These are phyloP conservation scores for Closterium sp. DNA, from an alignment of 139 green algal genomes.

Conservation along the genomic window DNA sequence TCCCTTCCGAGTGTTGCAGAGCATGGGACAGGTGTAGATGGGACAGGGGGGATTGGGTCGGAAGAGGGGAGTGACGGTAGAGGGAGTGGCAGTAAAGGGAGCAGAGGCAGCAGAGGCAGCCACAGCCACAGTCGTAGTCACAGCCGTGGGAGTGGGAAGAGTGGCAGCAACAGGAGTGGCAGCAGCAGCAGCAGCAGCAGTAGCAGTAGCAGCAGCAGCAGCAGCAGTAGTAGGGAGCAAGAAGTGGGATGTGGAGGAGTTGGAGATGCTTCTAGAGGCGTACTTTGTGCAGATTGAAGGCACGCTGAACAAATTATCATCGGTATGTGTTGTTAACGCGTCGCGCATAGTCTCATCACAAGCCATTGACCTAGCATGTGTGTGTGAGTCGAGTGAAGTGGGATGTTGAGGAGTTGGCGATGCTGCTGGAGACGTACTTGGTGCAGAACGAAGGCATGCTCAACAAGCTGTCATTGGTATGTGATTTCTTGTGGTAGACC, in stretches of 20 bases:
- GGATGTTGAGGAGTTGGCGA: slow-evolving; percentile 54
- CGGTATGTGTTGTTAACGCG: not conserved
- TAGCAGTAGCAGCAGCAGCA: not conserved
- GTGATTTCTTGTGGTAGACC: no score
- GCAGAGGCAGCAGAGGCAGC: not conserved
- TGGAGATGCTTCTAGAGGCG: slow-evolving; percentile 53
- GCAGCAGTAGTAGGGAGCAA: not conserved
- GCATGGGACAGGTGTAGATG: no score
- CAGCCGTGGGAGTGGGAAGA: not conserved
- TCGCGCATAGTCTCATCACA: no score
- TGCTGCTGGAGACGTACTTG: slow-evolving; percentile 51
- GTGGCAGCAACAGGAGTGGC: no score
- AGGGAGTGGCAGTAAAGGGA: no score
- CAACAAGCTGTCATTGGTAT: slow-evolving; percentile 50
- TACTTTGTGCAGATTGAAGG: slow-evolving; percentile 50
- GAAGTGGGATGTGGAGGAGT: slow-evolving; percentile 45
- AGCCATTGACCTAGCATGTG: no score
- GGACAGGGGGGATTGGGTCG: not conserved
- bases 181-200: slow-evolving; percentile 3
- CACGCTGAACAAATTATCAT: slow-evolving; percentile 42
- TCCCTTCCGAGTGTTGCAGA: no score
- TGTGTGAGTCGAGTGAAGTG: not conserved
- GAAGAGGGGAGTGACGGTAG: not conserved
- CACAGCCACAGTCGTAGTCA: not conserved
- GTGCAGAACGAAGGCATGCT: slow-evolving; percentile 42